Conservation (phyloP, 108 stramenopile genomes). For the Fistulifera solaris region DNA sequence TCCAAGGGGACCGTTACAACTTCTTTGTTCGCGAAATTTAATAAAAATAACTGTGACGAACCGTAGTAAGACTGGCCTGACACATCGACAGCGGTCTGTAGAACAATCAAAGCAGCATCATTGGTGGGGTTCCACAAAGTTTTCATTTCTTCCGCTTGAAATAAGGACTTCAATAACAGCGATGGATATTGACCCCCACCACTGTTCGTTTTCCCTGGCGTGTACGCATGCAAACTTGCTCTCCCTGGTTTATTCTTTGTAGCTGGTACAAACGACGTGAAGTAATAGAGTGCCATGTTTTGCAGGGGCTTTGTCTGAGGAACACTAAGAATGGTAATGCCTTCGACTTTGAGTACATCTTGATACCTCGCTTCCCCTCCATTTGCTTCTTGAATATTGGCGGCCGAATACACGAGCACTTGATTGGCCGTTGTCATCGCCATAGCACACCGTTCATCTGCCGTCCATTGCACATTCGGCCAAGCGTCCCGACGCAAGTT, state of each 20-base stretch:
- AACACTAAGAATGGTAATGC: slow-evolving; percentile 47
- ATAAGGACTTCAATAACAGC: slow-evolving; percentile 62
- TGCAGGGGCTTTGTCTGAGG: slow-evolving; percentile 4
- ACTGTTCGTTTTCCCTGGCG: slow-evolving; percentile 10
- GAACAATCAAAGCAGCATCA: slow-evolving; percentile 63
- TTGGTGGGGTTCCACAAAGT: slow-evolving; percentile 73
- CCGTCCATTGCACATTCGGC: slow-evolving; percentile 86
- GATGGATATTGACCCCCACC: slow-evolving; percentile 39
- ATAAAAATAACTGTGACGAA: slow-evolving; percentile 76
- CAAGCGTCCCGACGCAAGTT: slow-evolving; percentile 53
- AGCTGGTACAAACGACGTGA: slow-evolving; percentile 79
- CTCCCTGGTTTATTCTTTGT: slow-evolving; percentile 84
- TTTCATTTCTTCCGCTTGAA: slow-evolving; percentile 66
- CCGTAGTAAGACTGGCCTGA: slow-evolving; percentile 94
- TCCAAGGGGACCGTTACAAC: slow-evolving; percentile 63
- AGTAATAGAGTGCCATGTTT: slow-evolving; percentile 21
- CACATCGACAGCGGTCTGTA: slow-evolving; percentile 88
- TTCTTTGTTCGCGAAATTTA: slow-evolving; percentile 45
- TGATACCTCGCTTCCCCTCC: not conserved
- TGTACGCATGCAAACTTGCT: slow-evolving; percentile 59
- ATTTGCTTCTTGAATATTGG: slow-evolving; percentile 17
- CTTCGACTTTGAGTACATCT: slow-evolving; percentile 38
- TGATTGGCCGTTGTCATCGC: slow-evolving; percentile 50
- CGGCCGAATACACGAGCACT: slow-evolving; percentile 54
- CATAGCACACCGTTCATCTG: slow-evolving; percentile 73